Evolutionary conservation across 176 grass and related monocot genomes (phyloP).

Genomic region (Calamus simplicifolius): DNA sequence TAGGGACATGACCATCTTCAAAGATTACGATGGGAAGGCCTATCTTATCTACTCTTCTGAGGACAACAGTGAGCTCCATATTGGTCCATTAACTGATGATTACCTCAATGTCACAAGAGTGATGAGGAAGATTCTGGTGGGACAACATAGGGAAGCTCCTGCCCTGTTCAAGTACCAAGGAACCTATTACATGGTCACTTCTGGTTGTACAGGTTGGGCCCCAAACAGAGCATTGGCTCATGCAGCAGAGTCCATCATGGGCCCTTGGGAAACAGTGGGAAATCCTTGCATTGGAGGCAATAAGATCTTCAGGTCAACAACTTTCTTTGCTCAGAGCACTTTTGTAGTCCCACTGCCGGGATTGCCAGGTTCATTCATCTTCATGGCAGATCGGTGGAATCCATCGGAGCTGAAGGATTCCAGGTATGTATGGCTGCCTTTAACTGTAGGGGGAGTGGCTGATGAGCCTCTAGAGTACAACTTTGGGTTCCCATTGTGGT

Average conservation of each 20-base stretch:
- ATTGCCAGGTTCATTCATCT: constrained; percentile 69
- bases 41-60: constrained; percentile 92
- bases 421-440: constrained; percentile 78
- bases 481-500: constrained; percentile 95
- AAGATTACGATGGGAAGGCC: constrained; percentile 85
- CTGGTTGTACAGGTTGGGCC: constrained; percentile 86
- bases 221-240: constrained; percentile 79
- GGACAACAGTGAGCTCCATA: constrained; percentile 88
- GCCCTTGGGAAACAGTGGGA: constrained; percentile 87
- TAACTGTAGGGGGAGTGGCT: constrained; percentile 61
- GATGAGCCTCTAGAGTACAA: constrained; percentile 90
- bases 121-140: constrained; percentile 55
- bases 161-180: constrained; percentile 70
- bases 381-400: constrained; percentile 98
- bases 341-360: constrained; percentile 72
- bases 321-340: constrained; percentile 91
- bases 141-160: constrained; percentile 76
- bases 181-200: constrained; percentile 96
- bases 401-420: constrained; percentile 73
- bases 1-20: constrained; percentile 96
- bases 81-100: constrained; percentile 68
- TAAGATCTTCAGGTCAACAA: constrained; percentile 60
- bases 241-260: constrained; percentile 68
- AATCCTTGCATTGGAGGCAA: constrained; percentile 86
- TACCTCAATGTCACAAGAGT: constrained; percentile 61